phyloP scores from a whole-genome alignment of 1,139 yeast genomes.

The Arxiozyma heterogenica region DNA sequence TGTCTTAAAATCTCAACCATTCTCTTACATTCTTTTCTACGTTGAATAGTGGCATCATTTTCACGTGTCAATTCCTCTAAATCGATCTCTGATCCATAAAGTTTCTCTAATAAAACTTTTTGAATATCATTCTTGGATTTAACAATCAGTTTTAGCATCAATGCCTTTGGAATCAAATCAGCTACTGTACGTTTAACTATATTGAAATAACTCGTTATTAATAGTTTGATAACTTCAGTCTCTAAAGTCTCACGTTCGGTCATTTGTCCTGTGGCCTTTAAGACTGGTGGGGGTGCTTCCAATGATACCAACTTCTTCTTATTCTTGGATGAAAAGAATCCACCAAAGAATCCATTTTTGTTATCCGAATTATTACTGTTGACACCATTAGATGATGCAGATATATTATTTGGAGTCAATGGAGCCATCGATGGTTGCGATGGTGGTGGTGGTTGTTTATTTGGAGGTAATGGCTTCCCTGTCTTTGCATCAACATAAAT shows the following conservation, averaged over 20 bases:
- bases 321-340: slow-evolving; percentile 85
- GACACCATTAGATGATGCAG: neutral
- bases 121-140: slow-evolving; percentile 82
- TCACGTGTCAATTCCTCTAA: slow-evolving; percentile 77
- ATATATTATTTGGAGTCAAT: slow-evolving; percentile 1
- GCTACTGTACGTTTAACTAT: slow-evolving; percentile 92
- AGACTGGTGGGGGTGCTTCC: slow-evolving; percentile 96
- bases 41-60: slow-evolving; percentile 83
- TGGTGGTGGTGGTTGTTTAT: slow-evolving; percentile 26
- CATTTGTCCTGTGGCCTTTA: slow-evolving; percentile 91
- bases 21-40: slow-evolving; percentile 88
- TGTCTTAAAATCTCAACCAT: slow-evolving; percentile 87
- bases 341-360: slow-evolving; percentile 74
- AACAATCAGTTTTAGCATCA: slow-evolving; percentile 83
- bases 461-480: slow-evolving; percentile 63
- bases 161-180: slow-evolving; percentile 89
- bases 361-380: neutral
- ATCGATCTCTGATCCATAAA: slow-evolving; percentile 62
- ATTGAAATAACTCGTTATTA: slow-evolving; percentile 80
- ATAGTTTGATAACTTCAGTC: slow-evolving; percentile 89
- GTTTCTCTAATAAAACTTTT: slow-evolving; percentile 76
- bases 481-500: slow-evolving; percentile 86
- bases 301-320: slow-evolving; percentile 89
- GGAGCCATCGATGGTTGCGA: slow-evolving; percentile 19
- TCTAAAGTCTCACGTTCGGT: slow-evolving; percentile 94